Percentiles rank a stretch among this genome's conserved stretches.
These are phyloP conservation scores for Lactuca saligna DNA, from an alignment of 129 eudicot genomes.

Conservation along the genomic window DNA sequence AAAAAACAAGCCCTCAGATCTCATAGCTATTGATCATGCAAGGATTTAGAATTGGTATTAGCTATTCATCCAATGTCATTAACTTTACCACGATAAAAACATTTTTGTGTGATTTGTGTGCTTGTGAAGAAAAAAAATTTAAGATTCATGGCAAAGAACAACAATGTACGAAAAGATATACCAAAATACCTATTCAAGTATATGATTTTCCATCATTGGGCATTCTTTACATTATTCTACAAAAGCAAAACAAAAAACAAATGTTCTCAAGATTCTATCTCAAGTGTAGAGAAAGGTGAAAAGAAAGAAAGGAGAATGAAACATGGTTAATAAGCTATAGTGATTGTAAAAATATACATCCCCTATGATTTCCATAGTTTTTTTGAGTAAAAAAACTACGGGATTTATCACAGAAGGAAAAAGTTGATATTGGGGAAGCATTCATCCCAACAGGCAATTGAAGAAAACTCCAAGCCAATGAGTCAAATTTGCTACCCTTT, in stretches of 20 bases:
- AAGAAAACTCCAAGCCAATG: conserved; percentile 29
- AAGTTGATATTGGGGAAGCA: conserved; percentile 36
- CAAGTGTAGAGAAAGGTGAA: neutral
- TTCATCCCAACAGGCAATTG: conserved; percentile 51
- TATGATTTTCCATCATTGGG: conserved; percentile 28
- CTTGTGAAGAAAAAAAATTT: conserved; percentile 4
- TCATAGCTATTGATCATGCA: conserved; percentile 33
- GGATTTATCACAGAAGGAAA: neutral
- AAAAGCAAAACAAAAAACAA: neutral
- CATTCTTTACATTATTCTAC: neutral
- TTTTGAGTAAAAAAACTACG: no score
- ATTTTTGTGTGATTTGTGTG: conserved; percentile 12
- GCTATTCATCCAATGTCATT: neutral
- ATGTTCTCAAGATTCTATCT: neutral
- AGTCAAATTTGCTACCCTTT: conserved; percentile 45
- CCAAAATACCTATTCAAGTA: conserved; percentile 21
- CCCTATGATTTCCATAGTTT: neutral
- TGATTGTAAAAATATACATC: neutral
- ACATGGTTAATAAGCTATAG: no score
- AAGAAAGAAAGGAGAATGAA: neutral
- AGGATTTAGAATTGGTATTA: conserved; percentile 16
- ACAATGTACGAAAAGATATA: neutral
- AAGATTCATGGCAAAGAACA: conserved; percentile 5
- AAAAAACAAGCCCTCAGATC: conserved; percentile 24
- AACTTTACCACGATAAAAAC: conserved; percentile 12